Evolutionary conservation across 768 basidiomycete species (phyloP), one percentile per base, ranked within the genome.

Genomic region (Candolleomyces eurysporus): DNA sequence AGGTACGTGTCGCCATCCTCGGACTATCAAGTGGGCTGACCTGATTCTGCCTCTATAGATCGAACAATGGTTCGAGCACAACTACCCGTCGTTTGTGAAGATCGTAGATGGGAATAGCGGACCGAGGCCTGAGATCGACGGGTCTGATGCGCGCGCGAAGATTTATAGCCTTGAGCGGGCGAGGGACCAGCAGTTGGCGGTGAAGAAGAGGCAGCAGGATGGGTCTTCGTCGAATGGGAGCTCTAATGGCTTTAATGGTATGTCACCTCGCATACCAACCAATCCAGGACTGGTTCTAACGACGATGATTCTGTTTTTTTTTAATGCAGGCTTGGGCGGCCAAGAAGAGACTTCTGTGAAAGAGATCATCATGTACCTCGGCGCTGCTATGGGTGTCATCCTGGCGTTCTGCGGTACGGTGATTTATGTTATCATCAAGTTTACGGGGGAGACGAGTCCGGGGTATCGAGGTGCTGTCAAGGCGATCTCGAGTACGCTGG

Each of bases 41-140:
- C n/a, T n/a, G n/a, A n/a, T n/a, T n/a, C n/a, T n/a, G n/a, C n/a
- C 30, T 16, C 31, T 26, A 6, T 67, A 89, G 93, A 92, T 98
- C 72, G 96, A 98, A 67, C 86, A 88, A 75, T 98, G 96, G 96
- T 87, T 79, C 60, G 96, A 98, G 74, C 90, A 88, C 66, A 82
- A 96, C 73, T 99, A 92, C 77, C 96, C 96, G 2, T 92, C 94
- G 3, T 97, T 96, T 79, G 84, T 99, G 48, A 71, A 72, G 21
- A 53, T 63, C 61, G 51, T 68, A 52, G 57, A 26, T 26, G 26
- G 26, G 2, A 26, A 26, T 36, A 43, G 26, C 39, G 54, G 54
- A 4, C 52, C 52, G 3, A 56, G 36, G n/a, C 31, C 54, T n/a
- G 39, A 40, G n/a, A 21, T 42, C 40, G 75, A 88, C 69, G 68